A percentile compares a stretch with the other conserved stretches of the same genome.
These are phyloP conservation scores for Epichloe coenophiala DNA, from an alignment of 2,329 filamentous ascomycete genomes.

Conservation along the genomic window DNA sequence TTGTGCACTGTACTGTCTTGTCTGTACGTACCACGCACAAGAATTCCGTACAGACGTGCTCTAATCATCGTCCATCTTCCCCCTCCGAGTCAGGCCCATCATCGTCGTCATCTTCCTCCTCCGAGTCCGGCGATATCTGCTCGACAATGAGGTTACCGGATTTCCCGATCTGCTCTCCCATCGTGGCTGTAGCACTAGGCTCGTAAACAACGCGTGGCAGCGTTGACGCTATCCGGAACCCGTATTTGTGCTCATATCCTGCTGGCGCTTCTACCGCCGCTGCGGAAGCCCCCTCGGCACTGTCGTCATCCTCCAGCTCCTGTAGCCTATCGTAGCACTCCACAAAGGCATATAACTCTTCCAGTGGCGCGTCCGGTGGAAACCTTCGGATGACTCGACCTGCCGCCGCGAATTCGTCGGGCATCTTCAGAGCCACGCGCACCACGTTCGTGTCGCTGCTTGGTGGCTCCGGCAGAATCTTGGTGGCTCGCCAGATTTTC, in stretches of 20 bases:
- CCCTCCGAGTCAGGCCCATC: background rate
- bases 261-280: slow-evolving; percentile 5
- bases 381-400: slow-evolving; percentile 72
- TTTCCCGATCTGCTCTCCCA: slow-evolving; percentile 62
- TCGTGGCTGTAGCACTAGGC: slow-evolving; percentile 48
- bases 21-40: background rate
- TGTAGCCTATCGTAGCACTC: slow-evolving; percentile 68
- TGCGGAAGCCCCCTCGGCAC: background rate
- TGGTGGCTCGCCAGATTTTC: slow-evolving; percentile 64
- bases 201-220: slow-evolving; percentile 76
- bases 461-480: slow-evolving; percentile 54
- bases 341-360: slow-evolving; percentile 91
- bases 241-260: slow-evolving; percentile 63
- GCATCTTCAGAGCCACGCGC: slow-evolving; percentile 55
- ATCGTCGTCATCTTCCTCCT: slow-evolving; percentile 20
- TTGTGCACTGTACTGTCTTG: background rate
- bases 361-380: slow-evolving; percentile 51
- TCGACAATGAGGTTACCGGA: slow-evolving; percentile 89
- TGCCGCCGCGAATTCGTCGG: slow-evolving; percentile 38
- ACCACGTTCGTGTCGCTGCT: slow-evolving; percentile 52
- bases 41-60: background rate
- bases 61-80: slow-evolving; percentile 12
- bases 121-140: slow-evolving; percentile 26
- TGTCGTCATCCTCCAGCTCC: slow-evolving; percentile 33
- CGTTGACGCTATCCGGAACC: slow-evolving; percentile 73